Evolutionary conservation across 768 basidiomycete genomes (phyloP).

Genomic region (Coprinopsis cinerea): DNA sequence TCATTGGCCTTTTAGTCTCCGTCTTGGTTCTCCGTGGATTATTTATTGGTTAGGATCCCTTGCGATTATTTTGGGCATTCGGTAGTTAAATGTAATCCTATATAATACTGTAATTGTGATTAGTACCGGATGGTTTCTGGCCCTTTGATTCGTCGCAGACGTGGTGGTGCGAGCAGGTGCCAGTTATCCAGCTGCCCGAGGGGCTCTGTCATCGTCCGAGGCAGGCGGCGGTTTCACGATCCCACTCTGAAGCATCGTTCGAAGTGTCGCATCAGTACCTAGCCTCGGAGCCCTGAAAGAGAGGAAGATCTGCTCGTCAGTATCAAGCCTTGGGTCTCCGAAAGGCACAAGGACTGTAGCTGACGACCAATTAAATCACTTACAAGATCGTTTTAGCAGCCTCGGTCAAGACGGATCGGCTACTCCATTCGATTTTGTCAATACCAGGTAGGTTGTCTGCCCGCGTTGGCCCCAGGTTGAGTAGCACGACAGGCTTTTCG

Average conservation of each 20-base stretch:
- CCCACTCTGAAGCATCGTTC: conserved; percentile 52
- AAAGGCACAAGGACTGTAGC: too few relatives aligned
- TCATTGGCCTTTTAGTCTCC: conserved; percentile 31
- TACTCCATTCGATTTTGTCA: conserved; percentile 74
- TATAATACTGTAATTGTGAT: too few relatives aligned
- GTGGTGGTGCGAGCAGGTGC: background rate
- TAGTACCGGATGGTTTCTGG: too few relatives aligned
- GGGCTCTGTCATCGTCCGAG: conserved; percentile 25
- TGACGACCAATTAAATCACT: conserved; percentile 24
- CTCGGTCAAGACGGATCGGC: conserved; percentile 66
- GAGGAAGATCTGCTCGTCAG: conserved; percentile 3
- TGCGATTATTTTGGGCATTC: too few relatives aligned
- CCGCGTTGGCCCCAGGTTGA: conserved; percentile 87
- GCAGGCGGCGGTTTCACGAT: conserved; percentile 44
- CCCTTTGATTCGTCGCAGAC: too few relatives aligned
- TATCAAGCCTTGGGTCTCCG: background rate
- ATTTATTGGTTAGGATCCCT: too few relatives aligned
- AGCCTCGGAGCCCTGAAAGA: conserved; percentile 40
- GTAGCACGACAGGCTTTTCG: conserved; percentile 70
- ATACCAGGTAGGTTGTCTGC: conserved; percentile 67
- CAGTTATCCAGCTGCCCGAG: conserved; percentile 18
- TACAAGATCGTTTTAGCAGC: conserved; percentile 59
- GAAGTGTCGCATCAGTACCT: conserved; percentile 38
- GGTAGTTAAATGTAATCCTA: too few relatives aligned
- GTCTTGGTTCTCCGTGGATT: background rate